A percentile compares a stretch with the other conserved stretches of the same genome.
Conservation (phyloP, 805 yeast genomes). For the Kregervanrija pseudodelftensis region DNA sequence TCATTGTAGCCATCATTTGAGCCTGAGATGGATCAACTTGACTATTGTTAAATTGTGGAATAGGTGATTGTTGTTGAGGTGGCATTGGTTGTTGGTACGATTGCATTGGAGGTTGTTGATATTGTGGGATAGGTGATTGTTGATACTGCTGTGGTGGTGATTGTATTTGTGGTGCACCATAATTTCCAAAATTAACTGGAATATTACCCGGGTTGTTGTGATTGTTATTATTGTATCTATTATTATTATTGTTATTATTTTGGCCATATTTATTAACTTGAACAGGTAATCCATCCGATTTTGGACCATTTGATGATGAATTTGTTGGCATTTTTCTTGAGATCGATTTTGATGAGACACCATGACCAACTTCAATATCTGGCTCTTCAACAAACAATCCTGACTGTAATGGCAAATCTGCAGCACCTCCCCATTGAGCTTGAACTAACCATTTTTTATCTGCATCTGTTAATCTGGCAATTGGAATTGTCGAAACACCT, state of each 20-base stretch:
- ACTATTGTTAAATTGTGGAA: conserved; percentile 6
- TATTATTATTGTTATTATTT: conserved; percentile 1
- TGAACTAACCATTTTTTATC: conserved; percentile 81
- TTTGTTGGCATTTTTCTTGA: conserved; percentile 91
- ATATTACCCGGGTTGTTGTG: conserved; percentile 15
- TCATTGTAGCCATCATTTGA: conserved; percentile 27
- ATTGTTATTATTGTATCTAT: background rate
- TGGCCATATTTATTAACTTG: background rate
- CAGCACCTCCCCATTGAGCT: conserved; percentile 98
- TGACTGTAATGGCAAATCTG: conserved; percentile 70
- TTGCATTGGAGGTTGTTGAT: conserved; percentile 2
- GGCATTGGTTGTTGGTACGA: conserved; percentile 8
- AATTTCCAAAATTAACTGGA: conserved; percentile 11
- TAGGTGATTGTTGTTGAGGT: conserved; percentile 4
- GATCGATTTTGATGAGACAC: conserved; percentile 87
- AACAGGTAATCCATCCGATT: conserved; percentile 41
- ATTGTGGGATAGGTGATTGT: conserved; percentile 6
- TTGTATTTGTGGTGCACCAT: conserved; percentile 9
- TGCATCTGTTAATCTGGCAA: conserved; percentile 86
- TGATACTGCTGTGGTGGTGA: conserved; percentile 12
- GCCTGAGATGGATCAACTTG: conserved; percentile 10
- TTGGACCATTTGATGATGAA: conserved; percentile 77
- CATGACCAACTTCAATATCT: conserved; percentile 93
- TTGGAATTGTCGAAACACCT: conserved; percentile 83
- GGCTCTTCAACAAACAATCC: conserved; percentile 93